Percentiles rank a stretch among this genome's conserved stretches.
phyloP scores from a whole-genome alignment of 495 filamentous ascomycete species.

The Penicillium riverlandense region DNA sequence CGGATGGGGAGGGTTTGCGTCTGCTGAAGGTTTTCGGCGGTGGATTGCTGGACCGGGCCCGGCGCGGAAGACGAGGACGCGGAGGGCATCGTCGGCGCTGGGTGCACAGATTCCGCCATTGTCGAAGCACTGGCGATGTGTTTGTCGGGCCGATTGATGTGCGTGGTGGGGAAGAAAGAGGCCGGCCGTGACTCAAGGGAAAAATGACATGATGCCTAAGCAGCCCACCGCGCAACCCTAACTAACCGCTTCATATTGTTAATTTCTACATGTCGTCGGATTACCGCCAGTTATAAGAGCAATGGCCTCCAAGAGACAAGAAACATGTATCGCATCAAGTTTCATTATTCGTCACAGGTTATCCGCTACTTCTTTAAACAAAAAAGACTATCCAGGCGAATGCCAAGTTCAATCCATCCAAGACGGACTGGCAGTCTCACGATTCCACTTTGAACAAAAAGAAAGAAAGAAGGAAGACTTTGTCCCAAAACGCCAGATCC shows the following conservation, averaged over 20 bases:
- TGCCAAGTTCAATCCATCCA: too few relatives aligned
- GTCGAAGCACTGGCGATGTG: conserved; percentile 14
- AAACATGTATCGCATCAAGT: conserved; percentile 16
- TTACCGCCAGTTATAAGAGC: conserved; percentile 1
- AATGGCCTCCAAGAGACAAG: not conserved
- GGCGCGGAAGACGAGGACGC: conserved; percentile 8
- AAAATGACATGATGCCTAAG: conserved; percentile 31
- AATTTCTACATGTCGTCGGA: not conserved
- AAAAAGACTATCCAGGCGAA: conserved; percentile 7
- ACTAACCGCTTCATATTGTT: conserved; percentile 3
- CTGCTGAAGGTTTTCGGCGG: conserved; percentile 13
- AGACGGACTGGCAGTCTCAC: too few relatives aligned
- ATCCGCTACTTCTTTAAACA: not conserved
- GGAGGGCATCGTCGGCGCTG: conserved; percentile 11
- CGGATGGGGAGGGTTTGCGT: conserved; percentile 18
- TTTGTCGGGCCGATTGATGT: conserved; percentile 13
- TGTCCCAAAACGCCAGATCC: too few relatives aligned
- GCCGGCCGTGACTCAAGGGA: conserved; percentile 32
- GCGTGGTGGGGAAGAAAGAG: conserved; percentile 23
- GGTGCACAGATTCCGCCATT: conserved; percentile 23
- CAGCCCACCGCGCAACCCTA: conserved; percentile 18
- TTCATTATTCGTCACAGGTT: conserved; percentile 18
- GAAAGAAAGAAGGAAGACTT: too few relatives aligned
- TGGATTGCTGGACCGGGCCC: conserved; percentile 7
- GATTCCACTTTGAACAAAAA: too few relatives aligned